Evolutionary conservation across 371 early-diverging fungal species (phyloP).

Genomic region (Umbelopsis sp.): DNA sequence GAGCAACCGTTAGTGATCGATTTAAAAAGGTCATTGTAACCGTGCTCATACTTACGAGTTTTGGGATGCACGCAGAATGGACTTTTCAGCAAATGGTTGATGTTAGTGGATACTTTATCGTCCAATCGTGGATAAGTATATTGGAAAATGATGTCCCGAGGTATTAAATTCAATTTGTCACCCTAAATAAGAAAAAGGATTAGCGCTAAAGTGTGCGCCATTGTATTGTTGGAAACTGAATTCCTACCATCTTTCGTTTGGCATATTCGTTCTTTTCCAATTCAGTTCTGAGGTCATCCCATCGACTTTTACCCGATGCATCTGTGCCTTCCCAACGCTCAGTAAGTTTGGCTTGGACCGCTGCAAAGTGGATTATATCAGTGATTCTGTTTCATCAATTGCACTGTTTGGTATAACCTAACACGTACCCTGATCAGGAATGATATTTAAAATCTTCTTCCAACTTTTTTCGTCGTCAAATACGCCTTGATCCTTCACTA

Average conservation of each 20-base stretch:
- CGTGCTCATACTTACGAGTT: constrained; percentile 61
- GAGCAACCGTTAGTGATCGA: background rate
- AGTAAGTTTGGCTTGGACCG: constrained; percentile 49
- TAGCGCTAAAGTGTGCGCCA: background rate
- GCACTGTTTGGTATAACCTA: background rate
- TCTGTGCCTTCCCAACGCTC: constrained; percentile 53
- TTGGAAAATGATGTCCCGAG: constrained; percentile 84
- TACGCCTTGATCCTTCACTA: constrained; percentile 75
- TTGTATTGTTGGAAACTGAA: background rate
- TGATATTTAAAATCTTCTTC: constrained; percentile 72
- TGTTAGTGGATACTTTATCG: constrained; percentile 87
- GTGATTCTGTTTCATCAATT: background rate
- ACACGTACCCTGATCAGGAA: constrained; percentile 69
- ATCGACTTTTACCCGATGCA: constrained; percentile 57
- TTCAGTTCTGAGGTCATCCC: constrained; percentile 51
- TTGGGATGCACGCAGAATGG: constrained; percentile 99
- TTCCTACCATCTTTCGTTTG: constrained; percentile 25
- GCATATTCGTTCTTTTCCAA: constrained; percentile 22
- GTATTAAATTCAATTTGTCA: constrained; percentile 16
- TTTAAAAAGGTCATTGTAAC: background rate
- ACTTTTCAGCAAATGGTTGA: constrained; percentile 98
- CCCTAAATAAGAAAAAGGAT: background rate
- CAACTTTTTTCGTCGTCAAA: constrained; percentile 65
- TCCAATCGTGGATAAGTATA: constrained; percentile 95
- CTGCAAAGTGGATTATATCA: constrained; percentile 23